These are phyloP conservation scores for Tricholoma sp. DNA, from an alignment of 768 basidiomycete genomes.

Conservation along the genomic window DNA sequence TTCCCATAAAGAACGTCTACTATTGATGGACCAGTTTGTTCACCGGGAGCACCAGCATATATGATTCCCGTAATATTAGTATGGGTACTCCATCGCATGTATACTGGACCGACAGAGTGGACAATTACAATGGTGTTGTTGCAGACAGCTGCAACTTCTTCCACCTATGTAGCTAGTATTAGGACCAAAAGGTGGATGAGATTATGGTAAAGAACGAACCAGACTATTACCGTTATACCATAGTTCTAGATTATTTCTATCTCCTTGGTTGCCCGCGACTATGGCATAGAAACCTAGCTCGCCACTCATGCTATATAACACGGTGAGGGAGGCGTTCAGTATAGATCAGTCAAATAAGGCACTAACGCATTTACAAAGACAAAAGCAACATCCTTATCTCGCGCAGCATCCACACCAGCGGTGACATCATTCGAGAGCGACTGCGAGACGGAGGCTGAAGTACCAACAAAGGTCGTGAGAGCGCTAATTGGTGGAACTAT, in stretches of 20 bases:
- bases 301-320: constrained; percentile 37
- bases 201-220: constrained; percentile 12
- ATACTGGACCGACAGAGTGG: constrained; percentile 71
- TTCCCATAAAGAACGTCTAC: constrained; percentile 74
- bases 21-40: constrained; percentile 75
- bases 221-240: constrained; percentile 55
- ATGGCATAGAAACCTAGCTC: constrained; percentile 51
- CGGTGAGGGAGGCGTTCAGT: constrained; percentile 1
- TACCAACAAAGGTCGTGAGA: constrained; percentile 34
- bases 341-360: constrained; percentile 1
- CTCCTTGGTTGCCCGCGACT: constrained; percentile 60
- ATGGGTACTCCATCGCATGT: constrained; percentile 71
- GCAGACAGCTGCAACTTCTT: constrained; percentile 59
- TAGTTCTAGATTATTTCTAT: constrained; percentile 52
- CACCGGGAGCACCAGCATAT: constrained; percentile 54
- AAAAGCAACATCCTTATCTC: constrained; percentile 49
- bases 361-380: constrained; percentile 57
- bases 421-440: constrained; percentile 40
- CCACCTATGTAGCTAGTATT: constrained; percentile 32
- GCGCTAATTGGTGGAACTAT: constrained; percentile 44
- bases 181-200: constrained; percentile 13
- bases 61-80: constrained; percentile 69
- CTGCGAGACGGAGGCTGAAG: constrained; percentile 33
- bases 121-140: constrained; percentile 78
- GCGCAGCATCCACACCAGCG: constrained; percentile 33